Conservation (phyloP, 2,329 filamentous ascomycete species). For the Tolypocladium tropicale region DNA sequence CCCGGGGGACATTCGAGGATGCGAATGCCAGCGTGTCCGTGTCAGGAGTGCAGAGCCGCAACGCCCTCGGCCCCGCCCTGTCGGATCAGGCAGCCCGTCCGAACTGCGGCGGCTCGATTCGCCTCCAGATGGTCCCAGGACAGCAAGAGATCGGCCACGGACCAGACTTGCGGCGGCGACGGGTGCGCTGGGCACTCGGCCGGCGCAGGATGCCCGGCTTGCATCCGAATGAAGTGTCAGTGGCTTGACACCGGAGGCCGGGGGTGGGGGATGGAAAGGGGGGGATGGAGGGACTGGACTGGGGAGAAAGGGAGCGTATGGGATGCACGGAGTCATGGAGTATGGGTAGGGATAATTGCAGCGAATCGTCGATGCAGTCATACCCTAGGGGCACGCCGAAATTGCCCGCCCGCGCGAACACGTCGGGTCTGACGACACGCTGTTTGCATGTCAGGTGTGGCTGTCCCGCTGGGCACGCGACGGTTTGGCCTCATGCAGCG, state of each 20-base stretch:
- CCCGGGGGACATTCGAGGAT: neutral
- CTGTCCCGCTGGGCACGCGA: neutral
- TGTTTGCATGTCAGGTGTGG: neutral
- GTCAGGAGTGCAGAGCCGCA: neutral
- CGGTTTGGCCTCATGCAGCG: neutral
- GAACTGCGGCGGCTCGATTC: neutral
- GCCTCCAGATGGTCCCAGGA: neutral
- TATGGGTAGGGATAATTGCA: no score
- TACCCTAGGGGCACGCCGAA: neutral
- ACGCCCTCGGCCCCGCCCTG: neutral
- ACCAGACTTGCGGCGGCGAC: neutral
- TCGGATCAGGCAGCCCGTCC: neutral
- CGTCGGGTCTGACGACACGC: neutral
- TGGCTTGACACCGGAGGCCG: neutral
- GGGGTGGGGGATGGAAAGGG: no score
- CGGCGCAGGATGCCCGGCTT: neutral
- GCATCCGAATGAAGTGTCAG: neutral
- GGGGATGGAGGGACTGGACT: no score
- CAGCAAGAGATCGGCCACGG: neutral
- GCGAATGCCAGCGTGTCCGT: neutral
- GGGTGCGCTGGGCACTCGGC: neutral
- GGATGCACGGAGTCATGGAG: no score
- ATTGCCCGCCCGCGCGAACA: neutral
- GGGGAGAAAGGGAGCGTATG: neutral
- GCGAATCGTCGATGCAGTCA: neutral